phyloP scores from a whole-genome alignment of 2,329 filamentous ascomycete genomes.

The Ploettnerulaceae sp. region DNA sequence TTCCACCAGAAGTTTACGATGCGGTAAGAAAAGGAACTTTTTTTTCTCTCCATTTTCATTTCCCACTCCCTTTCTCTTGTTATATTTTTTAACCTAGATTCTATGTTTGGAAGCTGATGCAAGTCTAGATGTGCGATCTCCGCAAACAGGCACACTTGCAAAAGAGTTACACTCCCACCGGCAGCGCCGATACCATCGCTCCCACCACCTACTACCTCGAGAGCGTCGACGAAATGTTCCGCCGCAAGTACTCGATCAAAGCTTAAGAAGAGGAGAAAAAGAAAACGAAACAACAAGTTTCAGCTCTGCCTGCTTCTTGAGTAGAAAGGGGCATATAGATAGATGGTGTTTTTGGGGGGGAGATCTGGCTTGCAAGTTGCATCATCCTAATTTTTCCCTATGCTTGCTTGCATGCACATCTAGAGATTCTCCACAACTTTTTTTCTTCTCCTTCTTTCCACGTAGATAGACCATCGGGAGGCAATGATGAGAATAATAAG shows the following conservation, averaged over 20 bases:
- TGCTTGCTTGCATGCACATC: no score
- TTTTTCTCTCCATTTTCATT: no score
- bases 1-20: slow-evolving; percentile 70
- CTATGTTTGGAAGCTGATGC: no score
- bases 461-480: slow-evolving; percentile 6
- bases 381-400: no score
- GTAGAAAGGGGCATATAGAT: not conserved
- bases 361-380: not conserved
- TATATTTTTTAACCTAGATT: slow-evolving; percentile 10
- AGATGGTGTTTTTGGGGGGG: slow-evolving; percentile 4
- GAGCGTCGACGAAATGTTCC: slow-evolving; percentile 81
- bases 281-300: no score
- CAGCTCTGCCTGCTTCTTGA: not conserved
- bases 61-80: not conserved
- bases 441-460: not conserved
- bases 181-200: slow-evolving; percentile 60
- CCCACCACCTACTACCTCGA: slow-evolving; percentile 73
- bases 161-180: slow-evolving; percentile 70
- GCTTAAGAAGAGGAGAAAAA: no score
- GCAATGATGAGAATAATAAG: no score
- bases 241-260: slow-evolving; percentile 72
- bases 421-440: not conserved
- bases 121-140: slow-evolving; percentile 74
- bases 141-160: slow-evolving; percentile 79
- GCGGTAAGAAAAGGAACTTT: slow-evolving; percentile 61